Base-by-base conservation (phyloP, 2,329 filamentous ascomycete genomes). In the Septoria petroselini region DNA sequence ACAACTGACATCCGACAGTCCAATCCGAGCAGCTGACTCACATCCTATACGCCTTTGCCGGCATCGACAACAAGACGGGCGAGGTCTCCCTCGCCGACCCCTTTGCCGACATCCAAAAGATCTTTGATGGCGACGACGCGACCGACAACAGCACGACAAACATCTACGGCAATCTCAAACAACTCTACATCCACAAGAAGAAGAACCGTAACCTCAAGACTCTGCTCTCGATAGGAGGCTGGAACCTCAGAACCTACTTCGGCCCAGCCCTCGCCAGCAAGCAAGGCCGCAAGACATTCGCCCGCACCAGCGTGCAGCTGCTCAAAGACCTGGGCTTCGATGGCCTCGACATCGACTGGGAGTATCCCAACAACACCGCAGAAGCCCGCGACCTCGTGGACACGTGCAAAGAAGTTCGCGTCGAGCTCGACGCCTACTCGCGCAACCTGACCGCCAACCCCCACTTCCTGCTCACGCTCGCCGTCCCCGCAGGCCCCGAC, bases 41-140 rank as follows among this genome's bases (percentile, higher is more conserved):
- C 64, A 72, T 96, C 4, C 80, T 95, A 14, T 96, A 95, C 62
- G 79, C 90, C 11, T 96, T 96, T 70, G 91, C 88, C 63, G 93
- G 95, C 66, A 81, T 95, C 55, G 79, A 81, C 7, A 76, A 83
- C 5, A 86, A 91, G 2, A 82, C 79, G 27, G 91, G 91, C 46
- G 87, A 93, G 71, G 88, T 91, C 7, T 78, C 76, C 64, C 73
- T 87, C 2, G 82, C 79, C 1, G 86, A 91, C 60, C 71, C 73
- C 1, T 89, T 78, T 64, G 77, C 86, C 21, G 87, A 90, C 49
- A 56, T 72, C 2, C 73, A 88, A 43, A 88, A 85, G 62, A 82
- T 81, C 60, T 91, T 86, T 60, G 68, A 79, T 0, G 73, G 69
- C n/a, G 86, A 91, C 64, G 25, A 47, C 5, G 84, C 79, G 1